Percentiles rank a stretch among this genome's conserved stretches.
phyloP scores from a whole-genome alignment of 352 stramenopile genomes.

The Globisporangium megalacanthum region DNA sequence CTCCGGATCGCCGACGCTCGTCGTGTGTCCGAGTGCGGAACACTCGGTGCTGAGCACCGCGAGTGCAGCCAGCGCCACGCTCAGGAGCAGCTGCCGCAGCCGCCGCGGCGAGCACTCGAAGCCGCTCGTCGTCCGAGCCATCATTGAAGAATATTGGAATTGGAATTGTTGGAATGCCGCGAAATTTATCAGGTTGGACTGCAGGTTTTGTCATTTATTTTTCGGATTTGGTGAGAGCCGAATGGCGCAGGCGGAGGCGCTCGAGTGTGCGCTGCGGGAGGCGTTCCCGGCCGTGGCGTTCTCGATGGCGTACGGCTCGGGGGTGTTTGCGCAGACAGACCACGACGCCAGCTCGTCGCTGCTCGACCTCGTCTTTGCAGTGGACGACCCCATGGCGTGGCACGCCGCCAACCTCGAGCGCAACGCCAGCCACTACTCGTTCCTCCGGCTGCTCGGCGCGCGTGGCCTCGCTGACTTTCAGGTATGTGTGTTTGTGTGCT shows the following conservation, averaged over 20 bases:
- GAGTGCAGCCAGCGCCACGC: background rate
- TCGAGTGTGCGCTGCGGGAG: slow-evolving; percentile 47
- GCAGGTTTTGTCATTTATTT: background rate
- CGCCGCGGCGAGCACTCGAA: background rate
- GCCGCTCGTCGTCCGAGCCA: no score
- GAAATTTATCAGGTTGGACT: background rate
- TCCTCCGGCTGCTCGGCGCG: slow-evolving; percentile 66
- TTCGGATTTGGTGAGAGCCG: background rate
- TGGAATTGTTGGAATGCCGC: no score
- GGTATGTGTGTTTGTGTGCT: slow-evolving; percentile 7
- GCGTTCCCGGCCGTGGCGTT: slow-evolving; percentile 73
- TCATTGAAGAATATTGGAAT: no score
- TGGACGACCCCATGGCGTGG: slow-evolving; percentile 76
- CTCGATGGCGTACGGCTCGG: slow-evolving; percentile 82
- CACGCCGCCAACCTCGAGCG: slow-evolving; percentile 73
- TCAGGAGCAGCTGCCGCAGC: background rate
- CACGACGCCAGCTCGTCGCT: slow-evolving; percentile 76
- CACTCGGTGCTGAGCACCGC: background rate
- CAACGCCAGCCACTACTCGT: slow-evolving; percentile 78
- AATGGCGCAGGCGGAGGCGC: slow-evolving; percentile 11
- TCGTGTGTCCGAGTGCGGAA: background rate
- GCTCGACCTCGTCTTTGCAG: slow-evolving; percentile 87
- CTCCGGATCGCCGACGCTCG: slow-evolving; percentile 10
- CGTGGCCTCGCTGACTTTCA: slow-evolving; percentile 53
- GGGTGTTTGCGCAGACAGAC: slow-evolving; percentile 73